A percentile compares a stretch with the other conserved stretches of the same genome.
phyloP scores from a whole-genome alignment of 257 asterid species.

The Salvia hispanica region DNA sequence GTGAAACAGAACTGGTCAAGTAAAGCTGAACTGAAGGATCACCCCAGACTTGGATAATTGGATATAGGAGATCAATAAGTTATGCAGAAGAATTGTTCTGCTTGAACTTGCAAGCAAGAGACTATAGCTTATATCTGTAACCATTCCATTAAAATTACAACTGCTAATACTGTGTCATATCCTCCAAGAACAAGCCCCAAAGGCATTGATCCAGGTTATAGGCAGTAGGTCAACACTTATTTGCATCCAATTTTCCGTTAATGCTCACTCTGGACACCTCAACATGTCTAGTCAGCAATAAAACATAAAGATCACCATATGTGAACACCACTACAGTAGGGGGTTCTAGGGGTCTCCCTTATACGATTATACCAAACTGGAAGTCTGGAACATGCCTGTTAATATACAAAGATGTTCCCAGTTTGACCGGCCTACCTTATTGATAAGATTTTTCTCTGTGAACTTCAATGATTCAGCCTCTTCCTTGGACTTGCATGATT shows the following conservation, averaged over 20 bases:
- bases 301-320: neutral
- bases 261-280: neutral
- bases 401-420: neutral
- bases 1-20: constrained; percentile 15
- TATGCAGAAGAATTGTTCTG: constrained; percentile 1
- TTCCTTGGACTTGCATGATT: constrained; percentile 76
- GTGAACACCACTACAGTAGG: neutral
- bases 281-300: constrained; percentile 2
- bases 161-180: neutral
- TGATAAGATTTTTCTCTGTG: constrained; percentile 75
- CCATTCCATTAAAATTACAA: neutral
- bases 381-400: neutral
- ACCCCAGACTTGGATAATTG: neutral
- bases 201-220: constrained; percentile 10
- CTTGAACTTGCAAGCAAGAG: constrained; percentile 14
- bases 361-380: neutral
- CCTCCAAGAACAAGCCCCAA: neutral
- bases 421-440: constrained; percentile 51
- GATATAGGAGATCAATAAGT: neutral
- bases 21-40: constrained; percentile 3
- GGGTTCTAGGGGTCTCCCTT: neutral
- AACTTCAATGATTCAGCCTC: constrained; percentile 82
- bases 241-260: neutral
- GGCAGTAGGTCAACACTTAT: neutral
- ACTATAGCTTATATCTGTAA: neutral